Evolutionary conservation across 139 green algal genomes (phyloP), one percentile per base, ranked within the genome.

Genomic region (Volvox africanus): DNA sequence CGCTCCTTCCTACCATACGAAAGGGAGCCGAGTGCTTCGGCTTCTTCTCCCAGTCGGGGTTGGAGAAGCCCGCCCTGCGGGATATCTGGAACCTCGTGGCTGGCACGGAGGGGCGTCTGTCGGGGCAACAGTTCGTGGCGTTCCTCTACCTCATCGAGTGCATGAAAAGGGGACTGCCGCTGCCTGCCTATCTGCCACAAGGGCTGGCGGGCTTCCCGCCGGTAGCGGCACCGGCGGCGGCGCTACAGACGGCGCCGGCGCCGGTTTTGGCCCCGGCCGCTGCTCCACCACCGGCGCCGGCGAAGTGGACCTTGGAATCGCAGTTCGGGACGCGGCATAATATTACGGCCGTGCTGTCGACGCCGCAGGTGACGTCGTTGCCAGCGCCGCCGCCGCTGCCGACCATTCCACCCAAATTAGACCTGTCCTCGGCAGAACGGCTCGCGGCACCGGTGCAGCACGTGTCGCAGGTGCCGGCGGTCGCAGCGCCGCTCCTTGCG

Each of bases 61-160:
- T 99, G 84, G 95, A 97, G 84, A 97, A 98, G 91, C 77, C 71
- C 1, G 86, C 91, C 5, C 93, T 99, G 84, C 94, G 94, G 13
- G 82, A 93, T 80, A 94, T 96, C 44, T 96, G 94, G 92, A 92
- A 94, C 55, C 92, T 93, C 44, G 96, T 98, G 80, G 96, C 97
- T 0, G 96, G 96, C 19, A 78, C 94, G 78, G 91, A 92, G 30
- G 93, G 95, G 17, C 68, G 84, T 24, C 94, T 99, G 33, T 96
- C 92, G 24, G 30, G 78, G 68, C 61, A 91, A 37, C 96, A 99
- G 92, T 98, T 98, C 68, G 65, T 97, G 50, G 82, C 94, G 50
- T 95, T 88, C 71, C 88, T 97, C 35, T 97, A 98, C 93, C 92
- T 99, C 16, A 98, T 98, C 71, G 97, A 98, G n/a, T 32, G 17